Conservation (phyloP, 371 early-diverging fungal genomes). For the Batkoa obscura region DNA sequence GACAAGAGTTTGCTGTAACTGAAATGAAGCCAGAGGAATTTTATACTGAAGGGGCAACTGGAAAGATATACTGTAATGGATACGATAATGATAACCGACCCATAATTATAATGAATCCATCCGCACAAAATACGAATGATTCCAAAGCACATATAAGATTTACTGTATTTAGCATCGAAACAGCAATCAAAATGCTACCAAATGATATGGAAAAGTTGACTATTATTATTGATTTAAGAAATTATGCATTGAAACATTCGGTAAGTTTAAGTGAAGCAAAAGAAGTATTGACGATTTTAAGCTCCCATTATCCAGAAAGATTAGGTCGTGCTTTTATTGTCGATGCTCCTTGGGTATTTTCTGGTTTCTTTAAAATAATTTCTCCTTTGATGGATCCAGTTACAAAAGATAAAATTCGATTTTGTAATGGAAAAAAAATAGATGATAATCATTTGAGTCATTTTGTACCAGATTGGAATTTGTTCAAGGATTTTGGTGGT, state of each 20-base stretch:
- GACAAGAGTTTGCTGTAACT: slow-evolving; percentile 46
- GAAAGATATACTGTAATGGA: slow-evolving; percentile 65
- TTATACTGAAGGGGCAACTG: slow-evolving; percentile 48
- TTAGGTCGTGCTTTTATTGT: slow-evolving; percentile 34
- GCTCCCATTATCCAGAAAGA: slow-evolving; percentile 75
- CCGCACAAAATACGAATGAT: slow-evolving; percentile 59
- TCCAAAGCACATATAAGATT: slow-evolving; percentile 52
- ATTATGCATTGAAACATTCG: slow-evolving; percentile 39
- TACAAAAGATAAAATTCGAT: slow-evolving; percentile 66
- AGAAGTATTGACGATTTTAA: slow-evolving; percentile 54
- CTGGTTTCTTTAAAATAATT: slow-evolving; percentile 53
- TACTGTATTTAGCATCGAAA: slow-evolving; percentile 60
- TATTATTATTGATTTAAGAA: slow-evolving; percentile 65
- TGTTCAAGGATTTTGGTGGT: neutral
- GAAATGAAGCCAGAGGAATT: slow-evolving; percentile 49
- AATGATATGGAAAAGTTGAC: slow-evolving; percentile 38
- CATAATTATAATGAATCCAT: slow-evolving; percentile 48
- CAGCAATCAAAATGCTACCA: slow-evolving; percentile 62
- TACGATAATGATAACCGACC: slow-evolving; percentile 50
- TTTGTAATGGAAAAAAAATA: slow-evolving; percentile 42
- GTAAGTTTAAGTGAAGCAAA: slow-evolving; percentile 51
- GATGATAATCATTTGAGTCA: neutral
- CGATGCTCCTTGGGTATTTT: slow-evolving; percentile 75
- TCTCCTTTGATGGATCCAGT: slow-evolving; percentile 82
- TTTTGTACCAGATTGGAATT: neutral